A percentile compares a stretch with the other conserved stretches of the same genome.
Conservation (phyloP, 257 asterid species). For the Forsythia suspensa region DNA sequence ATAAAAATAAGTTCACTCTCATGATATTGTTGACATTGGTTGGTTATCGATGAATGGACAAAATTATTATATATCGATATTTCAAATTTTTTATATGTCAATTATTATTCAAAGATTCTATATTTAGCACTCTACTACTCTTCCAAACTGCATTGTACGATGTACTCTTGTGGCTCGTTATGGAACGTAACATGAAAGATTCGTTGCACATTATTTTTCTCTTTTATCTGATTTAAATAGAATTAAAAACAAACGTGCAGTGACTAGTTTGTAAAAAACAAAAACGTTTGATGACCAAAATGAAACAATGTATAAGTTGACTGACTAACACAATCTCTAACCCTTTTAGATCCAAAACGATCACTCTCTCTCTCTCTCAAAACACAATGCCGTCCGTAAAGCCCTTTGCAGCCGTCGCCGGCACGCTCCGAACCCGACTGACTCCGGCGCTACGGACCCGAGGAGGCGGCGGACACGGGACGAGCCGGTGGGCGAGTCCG, state of each 20-base stretch:
- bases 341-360: background rate
- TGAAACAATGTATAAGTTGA: background rate
- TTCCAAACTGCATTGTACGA: no score
- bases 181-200: no score
- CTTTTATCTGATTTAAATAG: background rate
- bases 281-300: background rate
- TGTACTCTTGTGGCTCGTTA: no score
- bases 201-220: no score
- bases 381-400: slow-evolving; percentile 52
- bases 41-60: no score
- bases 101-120: no score
- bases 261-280: background rate
- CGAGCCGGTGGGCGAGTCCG: slow-evolving; percentile 64
- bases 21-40: no score
- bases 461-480: slow-evolving; percentile 56
- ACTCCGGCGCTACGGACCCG: slow-evolving; percentile 57
- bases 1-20: no score
- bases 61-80: no score
- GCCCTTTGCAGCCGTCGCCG: slow-evolving; percentile 60
- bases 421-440: slow-evolving; percentile 53
- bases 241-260: background rate
- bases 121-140: no score
- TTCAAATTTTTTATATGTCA: no score
- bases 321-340: background rate
- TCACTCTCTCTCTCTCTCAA: background rate